Evolutionary conservation across 129 eudicot species (phyloP).

Genomic region (Gnaphalium uliginosum): DNA sequence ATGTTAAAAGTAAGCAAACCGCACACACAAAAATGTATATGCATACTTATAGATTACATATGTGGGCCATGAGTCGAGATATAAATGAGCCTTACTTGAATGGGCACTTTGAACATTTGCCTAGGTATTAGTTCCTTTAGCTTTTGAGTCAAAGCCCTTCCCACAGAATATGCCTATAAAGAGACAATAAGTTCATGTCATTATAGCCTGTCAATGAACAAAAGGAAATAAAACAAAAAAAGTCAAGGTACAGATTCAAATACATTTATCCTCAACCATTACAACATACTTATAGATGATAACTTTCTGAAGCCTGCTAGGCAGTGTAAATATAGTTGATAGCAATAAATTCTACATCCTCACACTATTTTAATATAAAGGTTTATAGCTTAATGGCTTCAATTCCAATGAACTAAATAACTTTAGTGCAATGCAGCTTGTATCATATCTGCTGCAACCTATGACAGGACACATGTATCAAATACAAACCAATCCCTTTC

Average conservation of each 20-base stretch:
- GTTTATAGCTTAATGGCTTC: background rate
- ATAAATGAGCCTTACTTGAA: slow-evolving; percentile 57
- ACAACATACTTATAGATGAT: background rate
- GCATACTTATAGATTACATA: background rate
- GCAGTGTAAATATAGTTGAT: background rate
- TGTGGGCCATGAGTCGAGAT: background rate
- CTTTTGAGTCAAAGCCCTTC: slow-evolving; percentile 97
- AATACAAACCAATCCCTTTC: background rate
- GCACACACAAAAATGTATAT: background rate
- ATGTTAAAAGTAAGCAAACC: background rate
- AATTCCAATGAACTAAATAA: background rate
- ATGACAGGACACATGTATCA: background rate
- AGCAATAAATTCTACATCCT: slow-evolving; percentile 8
- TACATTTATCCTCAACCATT: slow-evolving; percentile 10
- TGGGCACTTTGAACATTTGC: slow-evolving; percentile 97
- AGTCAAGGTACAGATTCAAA: slow-evolving; percentile 19
- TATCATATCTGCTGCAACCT: slow-evolving; percentile 3
- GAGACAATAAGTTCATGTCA: slow-evolving; percentile 6
- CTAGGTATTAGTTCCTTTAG: slow-evolving; percentile 97
- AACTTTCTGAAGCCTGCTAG: background rate
- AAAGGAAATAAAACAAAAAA: slow-evolving; percentile 1
- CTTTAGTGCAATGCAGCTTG: slow-evolving; percentile 18
- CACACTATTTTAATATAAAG: background rate
- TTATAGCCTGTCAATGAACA: slow-evolving; percentile 22
- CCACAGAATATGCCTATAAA: slow-evolving; percentile 87